Conservation (phyloP, 2,329 filamentous ascomycete genomes). For the Alternaria tenuissima region DNA sequence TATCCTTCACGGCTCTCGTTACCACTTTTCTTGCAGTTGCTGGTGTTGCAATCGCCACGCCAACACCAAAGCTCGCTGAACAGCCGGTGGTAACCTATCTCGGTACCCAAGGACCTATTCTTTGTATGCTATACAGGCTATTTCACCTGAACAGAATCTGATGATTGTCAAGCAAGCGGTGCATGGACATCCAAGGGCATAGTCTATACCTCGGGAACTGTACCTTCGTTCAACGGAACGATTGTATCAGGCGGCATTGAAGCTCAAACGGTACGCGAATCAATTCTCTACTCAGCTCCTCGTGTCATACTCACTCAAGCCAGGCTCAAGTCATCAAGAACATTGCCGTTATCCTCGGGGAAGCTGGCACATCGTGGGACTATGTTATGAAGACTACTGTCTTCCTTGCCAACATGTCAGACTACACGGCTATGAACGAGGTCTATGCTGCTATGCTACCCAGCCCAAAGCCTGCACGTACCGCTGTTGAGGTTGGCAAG, state of each 20-base stretch:
- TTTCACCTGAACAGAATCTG: not conserved
- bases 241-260: constrained; percentile 38
- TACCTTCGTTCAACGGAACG: constrained; percentile 39
- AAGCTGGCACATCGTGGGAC: constrained; percentile 45
- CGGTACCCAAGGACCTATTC: constrained; percentile 41
- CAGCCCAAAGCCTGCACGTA: constrained; percentile 40
- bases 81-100: constrained; percentile 44
- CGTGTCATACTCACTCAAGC: not conserved
- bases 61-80: constrained; percentile 31
- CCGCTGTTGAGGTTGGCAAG: constrained; percentile 43
- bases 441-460: constrained; percentile 44
- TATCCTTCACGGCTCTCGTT: constrained; percentile 31
- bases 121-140: constrained; percentile 22
- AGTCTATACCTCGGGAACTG: constrained; percentile 43
- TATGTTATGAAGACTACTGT: constrained; percentile 48
- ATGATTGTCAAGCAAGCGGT: constrained; percentile 28
- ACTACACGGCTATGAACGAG: constrained; percentile 46
- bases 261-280: constrained; percentile 31
- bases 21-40: constrained; percentile 28
- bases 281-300: fast-evolving
- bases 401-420: constrained; percentile 43
- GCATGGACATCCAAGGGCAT: constrained; percentile 44
- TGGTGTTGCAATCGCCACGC: constrained; percentile 24
- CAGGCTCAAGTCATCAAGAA: constrained; percentile 48
- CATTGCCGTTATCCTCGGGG: constrained; percentile 39